These are phyloP conservation scores for Westerdykella aurantiaca DNA, from an alignment of 2,329 filamentous ascomycete species.

Conservation along the genomic window DNA sequence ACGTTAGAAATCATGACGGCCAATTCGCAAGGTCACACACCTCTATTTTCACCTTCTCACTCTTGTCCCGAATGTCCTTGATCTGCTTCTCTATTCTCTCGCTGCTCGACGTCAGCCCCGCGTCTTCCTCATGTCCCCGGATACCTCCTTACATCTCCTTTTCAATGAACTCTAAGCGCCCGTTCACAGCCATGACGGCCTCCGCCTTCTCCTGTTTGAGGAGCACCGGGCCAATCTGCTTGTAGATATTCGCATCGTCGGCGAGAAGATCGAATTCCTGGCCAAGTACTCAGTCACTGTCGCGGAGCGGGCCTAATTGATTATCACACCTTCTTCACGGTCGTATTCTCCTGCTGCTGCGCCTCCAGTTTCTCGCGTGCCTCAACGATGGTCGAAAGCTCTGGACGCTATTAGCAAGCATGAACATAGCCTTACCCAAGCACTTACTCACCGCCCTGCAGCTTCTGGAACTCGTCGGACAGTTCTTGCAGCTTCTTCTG, in stretches of 20 bases:
- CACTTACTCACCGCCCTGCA: slow-evolving; percentile 65
- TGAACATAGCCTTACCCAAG: not conserved
- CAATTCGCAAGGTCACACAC: slow-evolving; percentile 38
- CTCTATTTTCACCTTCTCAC: slow-evolving; percentile 60
- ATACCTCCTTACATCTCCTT: slow-evolving; percentile 73
- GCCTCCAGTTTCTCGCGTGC: slow-evolving; percentile 88
- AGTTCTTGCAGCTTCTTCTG: slow-evolving; percentile 76
- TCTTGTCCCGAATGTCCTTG: slow-evolving; percentile 57
- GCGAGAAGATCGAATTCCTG: slow-evolving; percentile 77
- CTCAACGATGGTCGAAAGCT: slow-evolving; percentile 69
- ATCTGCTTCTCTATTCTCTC: slow-evolving; percentile 64
- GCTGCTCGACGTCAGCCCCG: slow-evolving; percentile 36
- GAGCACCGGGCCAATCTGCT: slow-evolving; percentile 85
- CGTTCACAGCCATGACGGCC: slow-evolving; percentile 84
- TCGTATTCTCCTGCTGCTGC: slow-evolving; percentile 86
- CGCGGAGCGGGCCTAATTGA: not conserved
- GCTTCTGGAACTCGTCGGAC: slow-evolving; percentile 79
- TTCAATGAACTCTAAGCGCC: slow-evolving; percentile 83
- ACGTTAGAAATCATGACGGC: slow-evolving; percentile 1
- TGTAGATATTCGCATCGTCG: slow-evolving; percentile 87
- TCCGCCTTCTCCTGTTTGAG: slow-evolving; percentile 92
- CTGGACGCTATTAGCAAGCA: slow-evolving; percentile 44
- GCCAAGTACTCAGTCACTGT: not conserved
- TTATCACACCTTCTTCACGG: slow-evolving; percentile 66
- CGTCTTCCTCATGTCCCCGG: not conserved